These are phyloP conservation scores for Ophiostoma angusticollis DNA, from an alignment of 2,329 filamentous ascomycete genomes.

Conservation along the genomic window DNA sequence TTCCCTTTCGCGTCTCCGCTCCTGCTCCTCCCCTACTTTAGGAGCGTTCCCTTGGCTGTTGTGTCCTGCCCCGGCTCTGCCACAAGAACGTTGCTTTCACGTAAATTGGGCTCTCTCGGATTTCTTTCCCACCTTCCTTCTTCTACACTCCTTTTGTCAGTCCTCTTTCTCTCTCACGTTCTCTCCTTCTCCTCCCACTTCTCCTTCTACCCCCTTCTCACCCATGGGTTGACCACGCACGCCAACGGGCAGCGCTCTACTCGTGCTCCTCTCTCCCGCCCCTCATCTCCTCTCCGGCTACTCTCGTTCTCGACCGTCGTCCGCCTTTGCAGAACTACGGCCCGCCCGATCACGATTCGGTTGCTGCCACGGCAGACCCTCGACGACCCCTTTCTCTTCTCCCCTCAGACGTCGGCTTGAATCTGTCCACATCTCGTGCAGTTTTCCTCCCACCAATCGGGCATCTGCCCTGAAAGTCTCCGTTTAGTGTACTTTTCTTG, in stretches of 20 bases:
- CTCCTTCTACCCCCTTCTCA: background rate
- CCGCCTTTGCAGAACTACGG: background rate
- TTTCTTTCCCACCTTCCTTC: background rate
- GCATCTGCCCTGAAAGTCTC: no score
- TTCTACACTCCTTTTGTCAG: background rate
- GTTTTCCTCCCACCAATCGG: no score
- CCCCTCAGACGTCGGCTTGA: no score
- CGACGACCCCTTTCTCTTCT: no score
- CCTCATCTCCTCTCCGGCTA: no score
- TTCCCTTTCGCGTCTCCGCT: slow-evolving; percentile 5
- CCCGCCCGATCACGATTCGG: background rate
- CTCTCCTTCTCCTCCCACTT: background rate
- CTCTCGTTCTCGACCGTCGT: no score
- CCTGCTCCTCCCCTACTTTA: background rate
- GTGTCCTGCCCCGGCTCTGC: background rate
- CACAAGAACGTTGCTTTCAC: background rate
- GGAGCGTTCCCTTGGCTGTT: no score
- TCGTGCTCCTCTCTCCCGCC: background rate
- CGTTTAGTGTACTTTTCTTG: no score
- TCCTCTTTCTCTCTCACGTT: background rate
- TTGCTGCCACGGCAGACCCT: no score
- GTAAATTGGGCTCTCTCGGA: background rate
- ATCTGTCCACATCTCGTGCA: no score
- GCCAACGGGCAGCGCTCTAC: no score
- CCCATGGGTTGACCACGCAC: no score